Evolutionary conservation across 2,329 filamentous ascomycete species (phyloP).

Genomic region (Fusarium sp.): DNA sequence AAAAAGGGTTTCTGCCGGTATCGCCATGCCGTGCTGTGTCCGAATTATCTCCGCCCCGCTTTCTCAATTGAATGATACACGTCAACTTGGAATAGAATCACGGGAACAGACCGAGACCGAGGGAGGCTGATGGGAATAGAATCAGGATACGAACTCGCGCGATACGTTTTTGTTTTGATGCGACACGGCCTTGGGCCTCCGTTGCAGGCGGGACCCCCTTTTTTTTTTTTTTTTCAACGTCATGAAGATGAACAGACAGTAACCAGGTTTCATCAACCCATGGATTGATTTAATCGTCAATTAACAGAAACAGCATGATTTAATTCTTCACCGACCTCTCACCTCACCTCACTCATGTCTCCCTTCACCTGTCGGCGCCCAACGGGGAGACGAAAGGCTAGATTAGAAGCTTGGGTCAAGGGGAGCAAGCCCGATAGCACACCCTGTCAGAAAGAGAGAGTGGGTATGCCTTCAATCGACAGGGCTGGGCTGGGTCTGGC

Average conservation of each 20-base stretch:
- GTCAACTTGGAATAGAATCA: not conserved
- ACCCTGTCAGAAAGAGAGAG: not conserved
- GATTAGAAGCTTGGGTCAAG: not conserved
- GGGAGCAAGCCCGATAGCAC: not conserved
- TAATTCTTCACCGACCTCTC: not conserved
- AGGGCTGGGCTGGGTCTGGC: not conserved
- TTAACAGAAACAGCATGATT: not conserved
- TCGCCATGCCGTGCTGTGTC: conserved; percentile 35
- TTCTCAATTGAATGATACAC: conserved; percentile 13
- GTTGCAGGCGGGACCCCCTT: conserved; percentile 6
- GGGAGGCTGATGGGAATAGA: conserved; percentile 21
- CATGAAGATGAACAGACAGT: not conserved
- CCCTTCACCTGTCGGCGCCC: not conserved
- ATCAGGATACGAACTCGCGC: conserved; percentile 13
- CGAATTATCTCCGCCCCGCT: conserved; percentile 37
- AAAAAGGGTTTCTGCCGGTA: not conserved
- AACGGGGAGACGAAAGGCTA: not conserved
- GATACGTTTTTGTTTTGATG: not conserved
- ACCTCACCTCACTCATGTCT: not conserved
- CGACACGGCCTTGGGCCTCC: conserved; percentile 30
- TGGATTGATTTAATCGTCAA: not conserved
- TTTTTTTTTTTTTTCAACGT: not conserved
- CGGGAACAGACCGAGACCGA: not conserved
- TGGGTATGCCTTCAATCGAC: not conserved
- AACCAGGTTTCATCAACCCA: not conserved